Conservation (phyloP, 1,284 basidiomycete genomes). For the Omphalotus olearius region DNA sequence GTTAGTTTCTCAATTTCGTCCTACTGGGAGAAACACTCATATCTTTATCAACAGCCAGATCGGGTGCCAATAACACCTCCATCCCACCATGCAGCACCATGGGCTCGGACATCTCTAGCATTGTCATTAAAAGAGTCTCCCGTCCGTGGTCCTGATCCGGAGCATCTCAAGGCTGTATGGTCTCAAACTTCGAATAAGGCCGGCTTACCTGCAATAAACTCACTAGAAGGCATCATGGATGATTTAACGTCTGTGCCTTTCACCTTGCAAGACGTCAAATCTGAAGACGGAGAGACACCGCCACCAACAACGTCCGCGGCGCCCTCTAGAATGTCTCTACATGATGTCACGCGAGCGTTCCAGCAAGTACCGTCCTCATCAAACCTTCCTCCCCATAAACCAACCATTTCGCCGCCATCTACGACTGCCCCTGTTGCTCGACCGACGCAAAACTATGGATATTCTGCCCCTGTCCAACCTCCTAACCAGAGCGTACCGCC, state of each 20-base stretch:
- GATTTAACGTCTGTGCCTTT: conserved; percentile 73
- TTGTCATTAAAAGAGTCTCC: conserved; percentile 62
- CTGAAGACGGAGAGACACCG: conserved; percentile 74
- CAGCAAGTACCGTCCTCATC: conserved; percentile 71
- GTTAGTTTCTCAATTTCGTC: conserved; percentile 27
- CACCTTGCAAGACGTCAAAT: conserved; percentile 75
- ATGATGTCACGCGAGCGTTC: conserved; percentile 78
- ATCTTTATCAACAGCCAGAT: conserved; percentile 31
- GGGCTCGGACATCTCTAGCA: conserved; percentile 60
- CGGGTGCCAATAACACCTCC: conserved; percentile 47
- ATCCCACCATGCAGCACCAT: conserved; percentile 38
- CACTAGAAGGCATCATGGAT: conserved; percentile 73
- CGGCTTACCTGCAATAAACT: conserved; percentile 63
- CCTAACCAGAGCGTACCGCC: conserved; percentile 44
- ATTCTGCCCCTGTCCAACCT: conserved; percentile 33
- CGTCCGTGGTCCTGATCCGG: conserved; percentile 65
- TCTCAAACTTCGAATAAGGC: conserved; percentile 70
- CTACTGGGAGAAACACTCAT: conserved; percentile 14
- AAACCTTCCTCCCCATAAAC: conserved; percentile 38
- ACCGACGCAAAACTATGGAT: conserved; percentile 27
- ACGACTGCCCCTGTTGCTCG: conserved; percentile 41
- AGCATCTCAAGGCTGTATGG: conserved; percentile 80
- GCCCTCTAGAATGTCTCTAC: conserved; percentile 70
- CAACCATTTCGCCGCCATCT: conserved; percentile 44
- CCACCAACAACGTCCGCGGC: conserved; percentile 54